Conservation (phyloP, 2,329 filamentous ascomycete genomes). For the Exophiala sp. region DNA sequence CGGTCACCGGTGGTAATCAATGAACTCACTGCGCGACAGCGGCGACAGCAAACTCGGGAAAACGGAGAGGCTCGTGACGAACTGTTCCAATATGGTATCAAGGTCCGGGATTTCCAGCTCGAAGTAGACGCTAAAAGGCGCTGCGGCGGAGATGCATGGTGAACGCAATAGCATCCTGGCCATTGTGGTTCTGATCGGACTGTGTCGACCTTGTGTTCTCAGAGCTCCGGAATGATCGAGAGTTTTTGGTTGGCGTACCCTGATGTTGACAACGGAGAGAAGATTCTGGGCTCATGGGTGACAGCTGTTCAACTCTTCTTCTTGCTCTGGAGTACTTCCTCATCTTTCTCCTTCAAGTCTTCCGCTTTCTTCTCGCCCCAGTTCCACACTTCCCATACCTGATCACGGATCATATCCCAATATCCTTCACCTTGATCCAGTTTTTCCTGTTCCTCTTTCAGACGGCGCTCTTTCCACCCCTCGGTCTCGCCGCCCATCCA, state of each 20-base stretch:
- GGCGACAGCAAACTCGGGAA: conserved; percentile 10
- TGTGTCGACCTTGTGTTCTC: not conserved
- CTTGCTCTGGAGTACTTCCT: conserved; percentile 31
- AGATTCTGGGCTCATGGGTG: not conserved
- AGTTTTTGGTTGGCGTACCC: too few species aligned
- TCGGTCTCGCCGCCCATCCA: conserved; percentile 38
- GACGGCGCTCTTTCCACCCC: conserved; percentile 38
- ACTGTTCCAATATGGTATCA: conserved; percentile 19
- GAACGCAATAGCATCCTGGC: not conserved
- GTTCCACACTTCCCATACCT: conserved; percentile 41
- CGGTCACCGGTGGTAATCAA: conserved; percentile 7
- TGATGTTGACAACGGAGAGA: too few species aligned
- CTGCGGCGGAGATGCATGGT: not conserved
- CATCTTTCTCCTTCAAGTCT: conserved; percentile 25
- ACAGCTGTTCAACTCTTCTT: conserved; percentile 11
- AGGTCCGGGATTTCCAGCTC: conserved; percentile 21
- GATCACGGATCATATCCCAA: conserved; percentile 44
- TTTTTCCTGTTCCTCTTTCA: conserved; percentile 40
- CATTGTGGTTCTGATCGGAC: not conserved
- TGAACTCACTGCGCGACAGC: conserved; percentile 4
- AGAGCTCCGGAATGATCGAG: not conserved
- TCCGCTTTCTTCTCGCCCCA: conserved; percentile 25
- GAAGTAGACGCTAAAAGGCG: conserved; percentile 14
- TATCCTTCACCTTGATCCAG: conserved; percentile 39
- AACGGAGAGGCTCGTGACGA: conserved; percentile 16